Evolutionary conservation across 495 filamentous ascomycete genomes (phyloP).

Genomic region (Evernia prunastri): DNA sequence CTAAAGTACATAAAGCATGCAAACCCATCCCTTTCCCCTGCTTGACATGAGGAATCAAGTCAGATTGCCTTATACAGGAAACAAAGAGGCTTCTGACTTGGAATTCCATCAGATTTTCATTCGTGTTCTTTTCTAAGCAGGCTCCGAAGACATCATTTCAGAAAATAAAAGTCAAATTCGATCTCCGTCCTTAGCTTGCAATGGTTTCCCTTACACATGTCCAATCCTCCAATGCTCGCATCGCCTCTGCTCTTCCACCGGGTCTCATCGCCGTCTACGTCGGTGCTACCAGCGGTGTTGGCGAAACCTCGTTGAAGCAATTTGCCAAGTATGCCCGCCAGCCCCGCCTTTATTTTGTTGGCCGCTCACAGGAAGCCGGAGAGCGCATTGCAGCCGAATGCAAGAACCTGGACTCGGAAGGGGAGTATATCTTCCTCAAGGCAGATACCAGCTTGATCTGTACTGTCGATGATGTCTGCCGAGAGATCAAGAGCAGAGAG

Average conservation of each 20-base stretch:
- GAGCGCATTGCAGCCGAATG: slow-evolving; percentile 42
- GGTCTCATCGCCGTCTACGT: slow-evolving; percentile 44
- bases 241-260: slow-evolving; percentile 34
- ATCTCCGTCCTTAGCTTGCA: background rate
- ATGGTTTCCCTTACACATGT: slow-evolving; percentile 38
- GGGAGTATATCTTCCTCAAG: slow-evolving; percentile 49
- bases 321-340: slow-evolving; percentile 46
- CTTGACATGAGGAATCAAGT: background rate
- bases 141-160: background rate
- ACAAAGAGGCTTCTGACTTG: background rate
- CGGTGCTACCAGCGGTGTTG: slow-evolving; percentile 60
- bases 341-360: slow-evolving; percentile 45
- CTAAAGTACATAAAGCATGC: background rate
- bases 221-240: slow-evolving; percentile 35
- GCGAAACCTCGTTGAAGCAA: slow-evolving; percentile 48
- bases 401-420: slow-evolving; percentile 42
- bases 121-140: background rate
- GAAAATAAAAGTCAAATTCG: too few relatives aligned
- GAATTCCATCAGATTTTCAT: background rate
- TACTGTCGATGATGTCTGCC: slow-evolving; percentile 55
- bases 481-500: slow-evolving; percentile 50
- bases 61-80: background rate
- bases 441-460: slow-evolving; percentile 52
- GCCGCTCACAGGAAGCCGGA: slow-evolving; percentile 40
- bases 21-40: background rate